phyloP scores from a whole-genome alignment of 2,329 filamentous ascomycete genomes.

The Fusarium tanahbumbuense region DNA sequence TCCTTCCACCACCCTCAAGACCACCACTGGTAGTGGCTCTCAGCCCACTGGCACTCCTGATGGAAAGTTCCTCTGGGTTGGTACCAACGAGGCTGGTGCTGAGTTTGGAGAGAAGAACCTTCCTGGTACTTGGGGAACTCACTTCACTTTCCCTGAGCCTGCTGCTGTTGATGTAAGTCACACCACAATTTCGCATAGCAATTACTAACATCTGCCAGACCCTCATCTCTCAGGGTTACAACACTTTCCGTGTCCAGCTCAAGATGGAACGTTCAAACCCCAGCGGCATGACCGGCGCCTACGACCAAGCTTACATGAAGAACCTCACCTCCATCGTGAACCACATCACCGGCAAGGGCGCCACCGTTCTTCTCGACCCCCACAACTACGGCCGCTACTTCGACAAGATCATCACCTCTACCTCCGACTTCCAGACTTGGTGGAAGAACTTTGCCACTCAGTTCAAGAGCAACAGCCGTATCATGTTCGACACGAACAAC shows the following conservation, averaged over 20 bases:
- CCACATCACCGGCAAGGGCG: constrained; percentile 56
- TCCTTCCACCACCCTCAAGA: constrained; percentile 36
- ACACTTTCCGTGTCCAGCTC: constrained; percentile 68
- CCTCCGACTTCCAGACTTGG: constrained; percentile 65
- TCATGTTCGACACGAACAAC: constrained; percentile 76
- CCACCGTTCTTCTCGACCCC: constrained; percentile 67
- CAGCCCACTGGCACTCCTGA: constrained; percentile 32
- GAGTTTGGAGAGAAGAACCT: constrained; percentile 70
- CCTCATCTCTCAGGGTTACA: constrained; percentile 64
- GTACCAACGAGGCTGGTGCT: constrained; percentile 63
- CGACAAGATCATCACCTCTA: constrained; percentile 64
- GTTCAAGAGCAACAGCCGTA: constrained; percentile 64
- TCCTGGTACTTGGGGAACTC: constrained; percentile 68
- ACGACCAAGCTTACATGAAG: constrained; percentile 54
- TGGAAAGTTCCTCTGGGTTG: constrained; percentile 35
- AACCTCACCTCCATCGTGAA: constrained; percentile 51
- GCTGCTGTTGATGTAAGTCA: constrained; percentile 55
- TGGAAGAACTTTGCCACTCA: constrained; percentile 66
- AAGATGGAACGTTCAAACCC: constrained; percentile 64
- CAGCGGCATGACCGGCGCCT: constrained; percentile 54
- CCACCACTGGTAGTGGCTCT: constrained; percentile 20
- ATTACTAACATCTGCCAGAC: constrained; percentile 49
- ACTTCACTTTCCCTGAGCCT: constrained; percentile 72
- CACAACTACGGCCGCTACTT: constrained; percentile 72
- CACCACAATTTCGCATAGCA: accelerated